A percentile compares a stretch with the other conserved stretches of the same genome.
phyloP scores from a whole-genome alignment of 208 protist species.

The Acanthamoeba comandoni region DNA sequence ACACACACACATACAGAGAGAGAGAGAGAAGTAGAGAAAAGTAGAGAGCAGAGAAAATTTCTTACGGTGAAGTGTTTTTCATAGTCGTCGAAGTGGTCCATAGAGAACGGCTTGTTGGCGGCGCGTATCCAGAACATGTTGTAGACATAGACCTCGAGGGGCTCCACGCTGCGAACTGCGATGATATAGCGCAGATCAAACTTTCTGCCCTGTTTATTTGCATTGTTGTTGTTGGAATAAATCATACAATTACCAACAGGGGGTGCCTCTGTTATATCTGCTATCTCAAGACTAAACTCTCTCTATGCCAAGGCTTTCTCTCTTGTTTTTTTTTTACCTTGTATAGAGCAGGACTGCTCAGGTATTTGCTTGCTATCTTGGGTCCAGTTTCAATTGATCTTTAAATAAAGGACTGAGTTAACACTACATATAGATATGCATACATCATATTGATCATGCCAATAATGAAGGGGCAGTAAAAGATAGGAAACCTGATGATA shows the following conservation, averaged over 20 bases:
- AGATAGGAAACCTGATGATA: slow-evolving; percentile 34
- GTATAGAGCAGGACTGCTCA: slow-evolving; percentile 51
- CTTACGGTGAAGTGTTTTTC: slow-evolving; percentile 81
- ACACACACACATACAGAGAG: too few species aligned
- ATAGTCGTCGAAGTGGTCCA: slow-evolving; percentile 81
- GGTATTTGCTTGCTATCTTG: slow-evolving; percentile 80
- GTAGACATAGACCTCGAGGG: slow-evolving; percentile 78
- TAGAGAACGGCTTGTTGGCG: slow-evolving; percentile 75
- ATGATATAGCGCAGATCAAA: slow-evolving; percentile 82
- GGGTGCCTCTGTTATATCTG: too few species aligned
- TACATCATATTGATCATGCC: not conserved
- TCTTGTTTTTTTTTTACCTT: too few species aligned
- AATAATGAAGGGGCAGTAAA: too few species aligned
- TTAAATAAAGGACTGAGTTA: not conserved
- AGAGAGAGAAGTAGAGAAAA: slow-evolving; percentile 74
- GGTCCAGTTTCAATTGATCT: slow-evolving; percentile 76
- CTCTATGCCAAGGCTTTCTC: too few species aligned
- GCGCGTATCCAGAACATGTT: slow-evolving; percentile 82
- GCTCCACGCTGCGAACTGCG: slow-evolving; percentile 74
- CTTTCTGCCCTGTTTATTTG: too few species aligned
- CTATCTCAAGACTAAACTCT: too few species aligned
- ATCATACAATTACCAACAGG: too few species aligned
- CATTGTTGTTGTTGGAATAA: too few species aligned
- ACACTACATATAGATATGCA: not conserved
- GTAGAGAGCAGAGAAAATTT: not conserved